These are phyloP conservation scores for Alisma plantagoaquatica DNA, from an alignment of 106 monocot genomes.

Conservation along the genomic window DNA sequence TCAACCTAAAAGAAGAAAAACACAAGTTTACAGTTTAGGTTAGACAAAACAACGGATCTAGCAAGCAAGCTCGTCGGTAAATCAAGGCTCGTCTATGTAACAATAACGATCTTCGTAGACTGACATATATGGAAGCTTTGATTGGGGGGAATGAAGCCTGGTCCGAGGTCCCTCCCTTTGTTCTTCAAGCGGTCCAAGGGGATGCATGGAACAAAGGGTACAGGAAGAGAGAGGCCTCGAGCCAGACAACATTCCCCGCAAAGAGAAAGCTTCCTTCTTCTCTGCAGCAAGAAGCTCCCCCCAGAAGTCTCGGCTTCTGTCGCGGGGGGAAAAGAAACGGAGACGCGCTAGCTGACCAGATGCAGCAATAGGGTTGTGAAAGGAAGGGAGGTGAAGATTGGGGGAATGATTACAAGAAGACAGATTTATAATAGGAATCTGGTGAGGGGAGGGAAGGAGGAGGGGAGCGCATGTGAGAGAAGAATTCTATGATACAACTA, in stretches of 20 bases:
- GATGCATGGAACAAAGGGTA: not conserved
- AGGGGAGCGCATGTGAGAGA: no score
- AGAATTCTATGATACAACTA: no score
- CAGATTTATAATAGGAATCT: no score
- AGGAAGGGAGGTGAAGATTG: slow-evolving; percentile 6
- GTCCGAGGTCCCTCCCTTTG: slow-evolving; percentile 57
- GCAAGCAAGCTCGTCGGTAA: no score
- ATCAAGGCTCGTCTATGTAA: no score
- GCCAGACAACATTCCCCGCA: slow-evolving; percentile 65
- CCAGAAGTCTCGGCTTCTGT: not conserved
- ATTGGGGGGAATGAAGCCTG: slow-evolving; percentile 90
- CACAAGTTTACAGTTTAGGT: no score
- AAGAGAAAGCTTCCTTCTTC: slow-evolving; percentile 22
- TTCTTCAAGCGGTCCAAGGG: not conserved
- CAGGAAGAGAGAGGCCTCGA: slow-evolving; percentile 17
- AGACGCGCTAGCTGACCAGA: no score
- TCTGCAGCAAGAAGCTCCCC: not conserved
- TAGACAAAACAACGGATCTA: no score
- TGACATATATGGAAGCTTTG: slow-evolving; percentile 62
- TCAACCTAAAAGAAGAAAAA: no score
- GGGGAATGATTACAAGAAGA: slow-evolving; percentile 6
- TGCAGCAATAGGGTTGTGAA: not conserved
- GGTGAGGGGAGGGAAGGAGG: no score
- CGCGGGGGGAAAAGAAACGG: not conserved
- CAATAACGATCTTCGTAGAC: no score